phyloP scores from a whole-genome alignment of 306 rosid species.

The Geum urbanum region DNA sequence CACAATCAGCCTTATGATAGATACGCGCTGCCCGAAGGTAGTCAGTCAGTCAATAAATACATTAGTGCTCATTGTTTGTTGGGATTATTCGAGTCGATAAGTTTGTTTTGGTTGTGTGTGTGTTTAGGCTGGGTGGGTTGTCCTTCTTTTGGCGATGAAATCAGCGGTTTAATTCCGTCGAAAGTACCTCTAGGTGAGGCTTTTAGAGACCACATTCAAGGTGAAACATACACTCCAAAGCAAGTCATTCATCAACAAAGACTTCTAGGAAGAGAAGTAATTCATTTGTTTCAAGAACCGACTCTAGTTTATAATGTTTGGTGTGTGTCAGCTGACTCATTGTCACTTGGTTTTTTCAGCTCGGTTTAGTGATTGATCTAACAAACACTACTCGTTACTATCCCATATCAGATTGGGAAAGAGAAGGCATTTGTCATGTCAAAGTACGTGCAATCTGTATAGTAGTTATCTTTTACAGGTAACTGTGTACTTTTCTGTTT shows the following conservation, averaged over 20 bases:
- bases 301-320: neutral
- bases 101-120: neutral
- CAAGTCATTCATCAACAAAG: conserved; percentile 95
- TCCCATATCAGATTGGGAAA: conserved; percentile 66
- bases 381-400: conserved; percentile 86
- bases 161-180: conserved; percentile 79
- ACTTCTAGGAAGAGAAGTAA: conserved; percentile 86
- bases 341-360: conserved; percentile 45
- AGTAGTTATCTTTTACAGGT: conserved; percentile 11
- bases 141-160: conserved; percentile 75
- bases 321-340: neutral
- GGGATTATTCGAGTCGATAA: neutral
- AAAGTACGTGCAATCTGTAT: conserved; percentile 56
- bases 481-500: conserved; percentile 14
- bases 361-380: conserved; percentile 94
- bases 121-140: conserved; percentile 88
- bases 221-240: conserved; percentile 94
- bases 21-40: conserved; percentile 19
- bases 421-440: conserved; percentile 88
- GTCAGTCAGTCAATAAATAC: too few species aligned
- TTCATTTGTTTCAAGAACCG: neutral
- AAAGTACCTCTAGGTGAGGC: conserved; percentile 94
- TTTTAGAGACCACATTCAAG: conserved; percentile 61
- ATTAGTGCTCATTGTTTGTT: neutral
- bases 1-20: neutral